Evolutionary conservation across 306 rosid species (phyloP).

Genomic region (Aeschynomene evenia): DNA sequence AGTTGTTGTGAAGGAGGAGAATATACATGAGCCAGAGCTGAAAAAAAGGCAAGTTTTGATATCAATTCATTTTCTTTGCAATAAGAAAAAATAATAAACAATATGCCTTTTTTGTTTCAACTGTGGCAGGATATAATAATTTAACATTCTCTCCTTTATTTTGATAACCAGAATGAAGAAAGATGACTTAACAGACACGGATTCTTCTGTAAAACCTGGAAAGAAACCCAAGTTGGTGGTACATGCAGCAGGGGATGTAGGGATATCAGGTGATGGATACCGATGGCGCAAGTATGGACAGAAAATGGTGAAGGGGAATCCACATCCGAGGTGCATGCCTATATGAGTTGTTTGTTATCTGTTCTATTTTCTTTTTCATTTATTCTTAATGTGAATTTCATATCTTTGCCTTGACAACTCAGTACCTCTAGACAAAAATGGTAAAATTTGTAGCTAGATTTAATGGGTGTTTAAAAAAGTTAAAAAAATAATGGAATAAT

Average conservation of each 20-base stretch:
- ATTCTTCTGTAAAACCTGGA: conserved; percentile 50
- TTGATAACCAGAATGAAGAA: conserved; percentile 75
- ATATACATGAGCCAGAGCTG: conserved; percentile 51
- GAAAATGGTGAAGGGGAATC: conserved; percentile 97
- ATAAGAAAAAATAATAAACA: neutral
- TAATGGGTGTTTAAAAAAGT: neutral
- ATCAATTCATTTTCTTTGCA: conserved; percentile 30
- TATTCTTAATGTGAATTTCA: conserved; percentile 20
- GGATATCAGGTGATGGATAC: conserved; percentile 91
- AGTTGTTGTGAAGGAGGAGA: conserved; percentile 60
- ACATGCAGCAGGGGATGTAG: conserved; percentile 93
- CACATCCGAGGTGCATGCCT: conserved; percentile 75
- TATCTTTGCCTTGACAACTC: conserved; percentile 23
- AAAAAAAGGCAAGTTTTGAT: conserved; percentile 66
- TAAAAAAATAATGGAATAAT: neutral
- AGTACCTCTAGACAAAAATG: neutral
- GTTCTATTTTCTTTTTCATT: neutral
- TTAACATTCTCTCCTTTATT: conserved; percentile 35
- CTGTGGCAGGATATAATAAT: conserved; percentile 16
- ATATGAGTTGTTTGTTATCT: neutral
- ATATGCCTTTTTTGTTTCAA: conserved; percentile 10
- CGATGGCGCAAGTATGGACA: conserved; percentile 99
- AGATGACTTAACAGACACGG: conserved; percentile 45
- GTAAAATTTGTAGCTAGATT: conserved; percentile 20
- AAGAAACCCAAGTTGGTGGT: conserved; percentile 81